Base-by-base conservation (phyloP, 148 eudicot genomes). In the Arctostaphylos glauca region DNA sequence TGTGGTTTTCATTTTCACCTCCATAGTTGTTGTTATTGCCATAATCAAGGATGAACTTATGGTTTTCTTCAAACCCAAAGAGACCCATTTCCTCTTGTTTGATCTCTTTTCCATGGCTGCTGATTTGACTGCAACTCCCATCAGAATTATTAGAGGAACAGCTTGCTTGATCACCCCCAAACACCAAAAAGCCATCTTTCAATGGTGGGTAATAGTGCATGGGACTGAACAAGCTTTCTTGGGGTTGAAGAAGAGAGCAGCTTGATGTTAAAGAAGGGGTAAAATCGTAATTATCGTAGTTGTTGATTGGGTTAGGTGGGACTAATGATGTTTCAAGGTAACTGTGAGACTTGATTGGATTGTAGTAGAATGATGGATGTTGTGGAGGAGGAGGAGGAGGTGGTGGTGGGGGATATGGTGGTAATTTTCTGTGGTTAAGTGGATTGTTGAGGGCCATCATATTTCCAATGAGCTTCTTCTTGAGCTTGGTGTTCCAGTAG, bases 401-500 rank as follows among this genome's bases (percentile, higher is more conserved):
- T 44, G 80, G 64, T 4, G 50, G 71, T 25, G 71, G 55, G 5
- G 80, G 53, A 48, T 77, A 77, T 19, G 16, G 53, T 23, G 21
- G 67, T 62, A 76, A 76, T 70, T 78, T 77, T 80, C 80, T 70
- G 23, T 64, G 75, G 48, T 66, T 56, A 0, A 53, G 85, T 49
- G 31, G 50, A 12, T 16, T 25, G 0, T 6, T 12, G 2, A 56
- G 79, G 31, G 68, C 25, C 78, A 67, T 66, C 78, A 67, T 66
- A 16, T 66, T 66, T 13, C 44, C 71, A 2, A 66, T 76, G 74
- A 86, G 86, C 74, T 88, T 88, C 80, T 83, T 88, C 87, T 88
- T 88, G 15, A 88, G 87, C 83, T 86, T 88, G 48, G 90, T 88
- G 90, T 88, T 88, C 90, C 90, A 88, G 84, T 88, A 86, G 82